Percentiles rank a stretch among this genome's conserved stretches.
Conservation (phyloP, 306 rosid genomes). For the Carpinus viminea region DNA sequence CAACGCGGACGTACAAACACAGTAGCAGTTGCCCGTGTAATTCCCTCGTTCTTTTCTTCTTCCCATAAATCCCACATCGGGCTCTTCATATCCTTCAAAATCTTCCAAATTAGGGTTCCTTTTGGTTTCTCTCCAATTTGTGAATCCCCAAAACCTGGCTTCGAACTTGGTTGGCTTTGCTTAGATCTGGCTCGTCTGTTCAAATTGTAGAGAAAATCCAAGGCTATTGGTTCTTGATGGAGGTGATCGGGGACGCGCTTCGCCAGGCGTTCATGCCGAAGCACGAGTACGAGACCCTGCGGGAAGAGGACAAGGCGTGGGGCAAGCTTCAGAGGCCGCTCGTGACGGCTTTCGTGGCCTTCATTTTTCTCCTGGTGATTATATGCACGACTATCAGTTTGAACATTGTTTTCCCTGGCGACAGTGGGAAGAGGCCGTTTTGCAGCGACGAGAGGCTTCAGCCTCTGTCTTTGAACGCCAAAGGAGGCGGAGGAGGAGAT, state of each 20-base stretch:
- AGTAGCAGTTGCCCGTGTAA: too few species aligned
- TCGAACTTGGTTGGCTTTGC: too few species aligned
- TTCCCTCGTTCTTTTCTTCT: too few species aligned
- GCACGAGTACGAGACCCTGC: conserved; percentile 80
- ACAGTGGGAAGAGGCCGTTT: conserved; percentile 60
- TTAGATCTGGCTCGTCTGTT: too few species aligned
- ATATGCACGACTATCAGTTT: conserved; percentile 56
- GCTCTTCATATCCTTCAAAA: too few species aligned
- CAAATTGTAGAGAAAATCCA: not conserved
- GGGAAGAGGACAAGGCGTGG: conserved; percentile 92
- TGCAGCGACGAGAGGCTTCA: conserved; percentile 69
- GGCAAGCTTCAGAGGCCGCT: conserved; percentile 77
- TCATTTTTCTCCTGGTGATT: conserved; percentile 39
- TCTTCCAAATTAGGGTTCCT: too few species aligned
- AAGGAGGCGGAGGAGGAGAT: conserved; percentile 53
- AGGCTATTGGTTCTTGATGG: conserved; percentile 48
- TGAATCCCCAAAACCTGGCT: too few species aligned
- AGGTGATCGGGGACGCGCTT: conserved; percentile 85
- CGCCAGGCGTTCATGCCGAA: conserved; percentile 96
- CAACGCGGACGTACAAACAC: too few species aligned
- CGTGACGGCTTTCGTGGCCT: conserved; percentile 24
- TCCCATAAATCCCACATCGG: too few species aligned
- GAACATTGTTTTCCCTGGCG: conserved; percentile 68
- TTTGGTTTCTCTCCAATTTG: too few species aligned
- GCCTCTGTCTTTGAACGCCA: conserved; percentile 49